Conservation (phyloP, 805 yeast species). For the Schwanniomyces yamadae region DNA sequence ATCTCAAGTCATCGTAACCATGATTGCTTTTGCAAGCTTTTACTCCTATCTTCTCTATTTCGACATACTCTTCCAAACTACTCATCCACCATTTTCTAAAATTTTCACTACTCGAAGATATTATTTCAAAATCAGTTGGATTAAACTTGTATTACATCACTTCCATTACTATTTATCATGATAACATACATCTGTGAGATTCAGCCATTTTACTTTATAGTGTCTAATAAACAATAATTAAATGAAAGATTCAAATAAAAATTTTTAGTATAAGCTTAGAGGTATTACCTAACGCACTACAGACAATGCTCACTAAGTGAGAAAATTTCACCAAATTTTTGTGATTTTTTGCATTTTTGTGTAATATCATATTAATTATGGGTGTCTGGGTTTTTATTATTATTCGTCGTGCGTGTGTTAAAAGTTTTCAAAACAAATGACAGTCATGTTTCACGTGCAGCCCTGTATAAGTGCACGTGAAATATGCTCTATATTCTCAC, state of each 20-base stretch:
- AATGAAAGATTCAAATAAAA: conserved; percentile 7
- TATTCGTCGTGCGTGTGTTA: conserved; percentile 1
- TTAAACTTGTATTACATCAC: too few relatives aligned
- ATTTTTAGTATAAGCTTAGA: conserved; percentile 8
- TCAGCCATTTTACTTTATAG: conserved; percentile 70
- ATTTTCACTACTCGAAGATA: too few relatives aligned
- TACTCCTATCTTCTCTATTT: too few relatives aligned
- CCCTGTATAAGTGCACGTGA: not conserved
- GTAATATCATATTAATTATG: conserved; percentile 7
- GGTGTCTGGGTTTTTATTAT: conserved; percentile 9
- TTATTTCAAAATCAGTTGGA: too few relatives aligned
- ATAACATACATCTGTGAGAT: conserved; percentile 92
- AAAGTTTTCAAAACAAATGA: not conserved
- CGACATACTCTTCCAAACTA: too few relatives aligned
- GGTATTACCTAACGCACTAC: conserved; percentile 4
- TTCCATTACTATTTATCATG: not conserved
- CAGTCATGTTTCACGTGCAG: conserved; percentile 1
- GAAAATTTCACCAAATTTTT: conserved; percentile 1
- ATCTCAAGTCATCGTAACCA: too few relatives aligned
- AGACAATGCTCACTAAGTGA: conserved; percentile 3
- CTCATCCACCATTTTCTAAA: too few relatives aligned
- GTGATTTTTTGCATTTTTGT: conserved; percentile 3
- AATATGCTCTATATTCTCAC: too few relatives aligned
- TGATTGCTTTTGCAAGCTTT: too few relatives aligned
- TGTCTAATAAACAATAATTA: conserved; percentile 6